These are phyloP conservation scores for Limtongozyma cylindracea DNA, from an alignment of 805 yeast genomes.

Conservation along the genomic window DNA sequence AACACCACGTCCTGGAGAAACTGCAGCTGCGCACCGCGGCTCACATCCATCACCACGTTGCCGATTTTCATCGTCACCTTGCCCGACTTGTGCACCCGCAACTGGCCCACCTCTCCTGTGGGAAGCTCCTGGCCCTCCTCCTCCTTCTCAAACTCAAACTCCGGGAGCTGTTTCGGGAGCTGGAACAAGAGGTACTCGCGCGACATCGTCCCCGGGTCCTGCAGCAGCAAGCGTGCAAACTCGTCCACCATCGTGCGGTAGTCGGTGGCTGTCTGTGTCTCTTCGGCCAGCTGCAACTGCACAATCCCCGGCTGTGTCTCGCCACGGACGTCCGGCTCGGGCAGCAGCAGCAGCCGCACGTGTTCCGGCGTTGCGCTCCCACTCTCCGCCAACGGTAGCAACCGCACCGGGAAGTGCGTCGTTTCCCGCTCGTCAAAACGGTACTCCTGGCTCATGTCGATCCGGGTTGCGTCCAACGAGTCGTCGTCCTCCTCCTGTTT, in stretches of 20 bases:
- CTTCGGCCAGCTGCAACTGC: background rate
- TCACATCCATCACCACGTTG: constrained; percentile 30
- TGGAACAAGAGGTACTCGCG: no score
- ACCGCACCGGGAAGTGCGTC: constrained; percentile 39
- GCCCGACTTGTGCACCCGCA: constrained; percentile 70
- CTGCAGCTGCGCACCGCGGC: constrained; percentile 41
- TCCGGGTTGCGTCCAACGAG: constrained; percentile 16
- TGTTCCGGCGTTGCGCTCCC: background rate
- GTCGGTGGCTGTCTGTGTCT: background rate
- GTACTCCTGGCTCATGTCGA: constrained; percentile 41
- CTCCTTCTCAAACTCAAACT: background rate
- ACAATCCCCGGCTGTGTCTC: constrained; percentile 2
- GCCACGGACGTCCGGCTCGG: constrained; percentile 6
- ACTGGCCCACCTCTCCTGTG: constrained; percentile 23
- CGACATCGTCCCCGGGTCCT: background rate
- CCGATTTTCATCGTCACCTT: constrained; percentile 55
- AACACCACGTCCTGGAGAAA: constrained; percentile 54
- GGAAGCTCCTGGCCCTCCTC: constrained; percentile 2
- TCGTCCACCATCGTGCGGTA: background rate
- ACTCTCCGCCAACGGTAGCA: background rate
- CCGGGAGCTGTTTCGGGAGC: no score
- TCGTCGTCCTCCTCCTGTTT: no score
- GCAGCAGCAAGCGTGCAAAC: background rate
- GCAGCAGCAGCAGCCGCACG: constrained; percentile 2
- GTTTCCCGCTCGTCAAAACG: constrained; percentile 24